These are phyloP conservation scores for Chlorella sp. DNA, from an alignment of 139 green algal genomes.

Conservation along the genomic window DNA sequence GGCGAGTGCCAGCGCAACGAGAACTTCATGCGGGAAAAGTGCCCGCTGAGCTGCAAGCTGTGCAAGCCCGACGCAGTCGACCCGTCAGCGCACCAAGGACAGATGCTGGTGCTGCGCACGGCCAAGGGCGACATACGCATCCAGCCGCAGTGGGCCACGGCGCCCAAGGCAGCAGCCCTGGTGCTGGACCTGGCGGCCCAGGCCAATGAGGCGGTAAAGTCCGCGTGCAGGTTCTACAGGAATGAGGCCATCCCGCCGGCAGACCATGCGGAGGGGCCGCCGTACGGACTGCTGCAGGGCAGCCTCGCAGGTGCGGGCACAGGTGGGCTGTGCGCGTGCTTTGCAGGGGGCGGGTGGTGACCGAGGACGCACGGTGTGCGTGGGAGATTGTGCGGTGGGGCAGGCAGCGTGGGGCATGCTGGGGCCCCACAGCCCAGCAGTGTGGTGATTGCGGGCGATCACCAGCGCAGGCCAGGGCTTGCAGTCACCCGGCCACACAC, in stretches of 20 bases:
- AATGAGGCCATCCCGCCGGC: background rate
- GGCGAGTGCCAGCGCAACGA: background rate
- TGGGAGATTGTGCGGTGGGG: background rate
- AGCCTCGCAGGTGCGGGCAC: background rate
- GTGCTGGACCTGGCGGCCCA: slow-evolving; percentile 2
- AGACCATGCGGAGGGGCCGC: background rate
- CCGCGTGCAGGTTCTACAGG: background rate
- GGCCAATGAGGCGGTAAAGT: background rate
- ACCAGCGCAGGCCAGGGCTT: background rate
- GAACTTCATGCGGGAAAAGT: background rate
- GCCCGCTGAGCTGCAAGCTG: background rate
- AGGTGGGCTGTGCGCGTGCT: no score
- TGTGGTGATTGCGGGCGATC: background rate
- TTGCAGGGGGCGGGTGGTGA: no score
- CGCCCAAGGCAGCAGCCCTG: background rate
- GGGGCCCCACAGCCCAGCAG: background rate
- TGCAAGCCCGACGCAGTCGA: background rate
- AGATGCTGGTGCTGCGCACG: slow-evolving; percentile 1
- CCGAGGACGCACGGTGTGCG: no score
- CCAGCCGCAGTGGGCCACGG: background rate
- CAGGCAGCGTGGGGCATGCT: background rate
- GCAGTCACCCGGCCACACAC: background rate
- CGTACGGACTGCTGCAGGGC: background rate
- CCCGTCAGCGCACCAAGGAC: background rate
- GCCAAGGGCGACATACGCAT: slow-evolving; percentile 3